Evolutionary conservation across 768 basidiomycete genomes (phyloP).

Genomic region (Ephemerocybe angulata): DNA sequence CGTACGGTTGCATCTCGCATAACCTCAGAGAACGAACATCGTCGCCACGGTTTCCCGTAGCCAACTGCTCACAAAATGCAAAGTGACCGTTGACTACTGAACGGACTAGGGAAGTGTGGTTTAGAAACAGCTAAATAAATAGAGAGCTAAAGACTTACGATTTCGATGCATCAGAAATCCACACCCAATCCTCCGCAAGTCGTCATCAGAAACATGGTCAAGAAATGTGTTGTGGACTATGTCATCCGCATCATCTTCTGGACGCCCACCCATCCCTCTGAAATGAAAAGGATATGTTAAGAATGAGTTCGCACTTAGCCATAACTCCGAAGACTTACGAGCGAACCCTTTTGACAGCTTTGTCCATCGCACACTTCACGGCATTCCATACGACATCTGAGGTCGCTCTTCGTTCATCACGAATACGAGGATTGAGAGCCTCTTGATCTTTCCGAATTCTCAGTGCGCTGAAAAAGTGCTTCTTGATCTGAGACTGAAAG

Average conservation of each 20-base stretch:
- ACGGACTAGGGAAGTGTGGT: slow-evolving; percentile 14
- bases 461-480: slow-evolving; percentile 26
- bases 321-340: no score
- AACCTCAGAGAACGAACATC: slow-evolving; percentile 25
- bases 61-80: slow-evolving; percentile 25
- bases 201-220: slow-evolving; percentile 21
- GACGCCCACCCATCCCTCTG: not conserved
- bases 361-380: slow-evolving; percentile 24
- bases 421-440: slow-evolving; percentile 17
- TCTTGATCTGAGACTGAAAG: slow-evolving; percentile 28
- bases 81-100: slow-evolving; percentile 24
- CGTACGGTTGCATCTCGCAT: slow-evolving; percentile 25
- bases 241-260: slow-evolving; percentile 27
- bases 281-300: no score
- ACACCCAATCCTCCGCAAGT: slow-evolving; percentile 18
- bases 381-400: slow-evolving; percentile 24
- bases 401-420: slow-evolving; percentile 14
- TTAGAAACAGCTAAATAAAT: not conserved
- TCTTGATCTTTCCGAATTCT: slow-evolving; percentile 29
- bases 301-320: no score
- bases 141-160: slow-evolving; percentile 14
- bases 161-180: slow-evolving; percentile 27
- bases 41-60: slow-evolving; percentile 29
- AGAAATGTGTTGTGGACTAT: slow-evolving; percentile 31
- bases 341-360: slow-evolving; percentile 20